Conservation (phyloP, 768 basidiomycete species). For the Mycena metata region DNA sequence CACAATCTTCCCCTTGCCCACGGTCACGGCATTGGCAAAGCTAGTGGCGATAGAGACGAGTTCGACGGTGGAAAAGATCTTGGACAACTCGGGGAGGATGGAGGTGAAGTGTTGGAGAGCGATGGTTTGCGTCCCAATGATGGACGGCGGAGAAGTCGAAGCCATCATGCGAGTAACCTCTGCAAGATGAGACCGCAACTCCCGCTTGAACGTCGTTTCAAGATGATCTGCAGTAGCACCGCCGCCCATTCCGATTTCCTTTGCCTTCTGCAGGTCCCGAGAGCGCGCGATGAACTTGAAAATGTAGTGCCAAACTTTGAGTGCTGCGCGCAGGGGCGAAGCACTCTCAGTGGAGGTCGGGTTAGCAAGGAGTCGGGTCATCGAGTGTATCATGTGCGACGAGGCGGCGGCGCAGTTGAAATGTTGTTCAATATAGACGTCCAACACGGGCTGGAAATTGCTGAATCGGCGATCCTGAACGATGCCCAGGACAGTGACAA, state of each 20-base stretch:
- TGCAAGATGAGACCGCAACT: slow-evolving; percentile 79
- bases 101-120: slow-evolving; percentile 94
- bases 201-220: slow-evolving; percentile 87
- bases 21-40: slow-evolving; percentile 87
- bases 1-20: slow-evolving; percentile 87
- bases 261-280: slow-evolving; percentile 86
- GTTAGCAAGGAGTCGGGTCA: slow-evolving; percentile 84
- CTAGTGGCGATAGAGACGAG: slow-evolving; percentile 88
- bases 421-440: slow-evolving; percentile 93
- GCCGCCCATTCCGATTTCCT: slow-evolving; percentile 83
- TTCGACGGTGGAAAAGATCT: slow-evolving; percentile 85
- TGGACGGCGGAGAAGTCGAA: slow-evolving; percentile 79
- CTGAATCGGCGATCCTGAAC: slow-evolving; percentile 95
- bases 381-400: slow-evolving; percentile 87
- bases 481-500: slow-evolving; percentile 92
- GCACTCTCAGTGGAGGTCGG: slow-evolving; percentile 82
- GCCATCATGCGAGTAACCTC: slow-evolving; percentile 94
- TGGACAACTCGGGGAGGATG: slow-evolving; percentile 88
- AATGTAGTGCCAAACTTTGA: slow-evolving; percentile 98
- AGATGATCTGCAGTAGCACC: slow-evolving; percentile 89
- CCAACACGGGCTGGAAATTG: slow-evolving; percentile 94
- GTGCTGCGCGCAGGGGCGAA: slow-evolving; percentile 83
- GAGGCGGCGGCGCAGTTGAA: slow-evolving; percentile 86
- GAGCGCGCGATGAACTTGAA: slow-evolving; percentile 96
- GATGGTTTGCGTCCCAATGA: slow-evolving; percentile 96